phyloP scores from a whole-genome alignment of 331 rosid genomes.

The Quercus lobata region DNA sequence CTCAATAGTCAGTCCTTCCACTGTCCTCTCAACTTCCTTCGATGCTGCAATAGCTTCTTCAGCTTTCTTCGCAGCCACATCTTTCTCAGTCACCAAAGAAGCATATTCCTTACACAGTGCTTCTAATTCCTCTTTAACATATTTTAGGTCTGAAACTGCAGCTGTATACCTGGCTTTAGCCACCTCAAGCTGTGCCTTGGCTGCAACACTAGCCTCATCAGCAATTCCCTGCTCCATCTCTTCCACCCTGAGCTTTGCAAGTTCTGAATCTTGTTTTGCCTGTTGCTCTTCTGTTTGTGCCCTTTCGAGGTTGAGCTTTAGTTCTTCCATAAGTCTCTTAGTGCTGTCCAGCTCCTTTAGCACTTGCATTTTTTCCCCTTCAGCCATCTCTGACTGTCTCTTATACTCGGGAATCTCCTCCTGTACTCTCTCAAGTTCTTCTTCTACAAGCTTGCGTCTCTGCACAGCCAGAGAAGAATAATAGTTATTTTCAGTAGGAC shows the following conservation, averaged over 20 bases:
- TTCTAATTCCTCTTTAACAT: conserved; percentile 77
- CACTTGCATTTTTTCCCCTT: conserved; percentile 42
- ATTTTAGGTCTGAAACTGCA: conserved; percentile 69
- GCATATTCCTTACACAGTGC: conserved; percentile 56
- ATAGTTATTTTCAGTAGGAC: conserved; percentile 11
- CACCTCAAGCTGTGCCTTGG: conserved; percentile 96
- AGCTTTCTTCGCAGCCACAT: conserved; percentile 66
- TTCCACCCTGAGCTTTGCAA: conserved; percentile 91
- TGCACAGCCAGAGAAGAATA: conserved; percentile 33
- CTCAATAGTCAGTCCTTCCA: conserved; percentile 79
- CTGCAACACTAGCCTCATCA: conserved; percentile 85
- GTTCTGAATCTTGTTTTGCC: conserved; percentile 95
- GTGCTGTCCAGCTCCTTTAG: conserved; percentile 75
- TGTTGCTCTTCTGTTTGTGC: conserved; percentile 93
- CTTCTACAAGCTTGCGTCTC: conserved; percentile 69
- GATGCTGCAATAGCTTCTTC: conserved; percentile 72
- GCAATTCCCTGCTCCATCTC: conserved; percentile 96
- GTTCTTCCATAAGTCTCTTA: conserved; percentile 82
- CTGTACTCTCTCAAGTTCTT: conserved; percentile 70
- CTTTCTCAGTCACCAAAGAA: conserved; percentile 67
- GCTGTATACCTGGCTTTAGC: conserved; percentile 79
- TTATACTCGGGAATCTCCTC: conserved; percentile 65
- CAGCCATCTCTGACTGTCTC: conserved; percentile 60
- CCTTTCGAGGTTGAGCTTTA: conserved; percentile 75
- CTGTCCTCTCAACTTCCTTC: conserved; percentile 77